Evolutionary conservation across 2,329 filamentous ascomycete genomes (phyloP).

Genomic region (Penicillium rolfsii): DNA sequence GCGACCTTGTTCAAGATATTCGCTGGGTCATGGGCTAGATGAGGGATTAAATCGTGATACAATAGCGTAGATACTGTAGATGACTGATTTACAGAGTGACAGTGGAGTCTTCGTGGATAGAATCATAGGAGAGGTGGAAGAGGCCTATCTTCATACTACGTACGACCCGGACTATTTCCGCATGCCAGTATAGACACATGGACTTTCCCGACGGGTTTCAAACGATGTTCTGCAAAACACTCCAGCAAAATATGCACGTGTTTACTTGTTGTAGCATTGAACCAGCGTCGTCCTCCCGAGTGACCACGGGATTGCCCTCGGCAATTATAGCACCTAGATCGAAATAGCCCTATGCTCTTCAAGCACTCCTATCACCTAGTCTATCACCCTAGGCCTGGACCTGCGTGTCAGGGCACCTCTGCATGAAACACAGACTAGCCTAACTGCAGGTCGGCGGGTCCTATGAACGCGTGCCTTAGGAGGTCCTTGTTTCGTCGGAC

Average conservation of each 20-base stretch:
- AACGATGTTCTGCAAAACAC: neutral
- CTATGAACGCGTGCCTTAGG: neutral
- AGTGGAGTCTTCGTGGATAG: slow-evolving; percentile 8
- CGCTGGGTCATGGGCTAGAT: neutral
- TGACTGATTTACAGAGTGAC: too few relatives aligned
- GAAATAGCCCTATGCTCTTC: neutral
- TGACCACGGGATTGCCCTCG: neutral
- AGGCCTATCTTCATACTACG: neutral
- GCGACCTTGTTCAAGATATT: neutral
- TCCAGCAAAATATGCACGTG: neutral
- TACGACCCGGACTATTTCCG: neutral
- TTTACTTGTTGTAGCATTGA: neutral
- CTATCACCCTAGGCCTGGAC: slow-evolving; percentile 4
- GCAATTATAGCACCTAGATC: neutral
- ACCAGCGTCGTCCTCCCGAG: neutral
- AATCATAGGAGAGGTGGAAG: too few relatives aligned
- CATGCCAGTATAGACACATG: neutral
- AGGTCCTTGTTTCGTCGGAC: neutral
- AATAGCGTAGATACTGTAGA: neutral
- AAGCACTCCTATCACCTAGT: neutral
- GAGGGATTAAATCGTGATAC: neutral
- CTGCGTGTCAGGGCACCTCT: neutral
- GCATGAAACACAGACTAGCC: neutral
- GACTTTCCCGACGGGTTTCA: neutral
- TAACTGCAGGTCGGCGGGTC: neutral